phyloP scores from a whole-genome alignment of 345 rosid genomes.

The Hypericum androsaemum region DNA sequence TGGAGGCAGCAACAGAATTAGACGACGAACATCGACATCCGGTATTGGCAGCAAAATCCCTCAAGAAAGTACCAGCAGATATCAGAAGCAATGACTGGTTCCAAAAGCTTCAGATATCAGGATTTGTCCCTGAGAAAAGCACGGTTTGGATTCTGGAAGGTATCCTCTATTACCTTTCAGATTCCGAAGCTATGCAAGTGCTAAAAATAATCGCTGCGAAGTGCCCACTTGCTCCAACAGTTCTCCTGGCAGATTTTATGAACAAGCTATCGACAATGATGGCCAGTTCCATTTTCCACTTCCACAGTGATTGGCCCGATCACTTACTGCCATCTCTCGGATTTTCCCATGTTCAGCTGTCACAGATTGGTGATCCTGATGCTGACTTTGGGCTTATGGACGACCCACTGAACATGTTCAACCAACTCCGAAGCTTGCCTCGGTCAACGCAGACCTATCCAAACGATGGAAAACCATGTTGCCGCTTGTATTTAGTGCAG shows the following conservation, averaged over 20 bases:
- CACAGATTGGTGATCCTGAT: slow-evolving; percentile 90
- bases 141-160: slow-evolving; percentile 96
- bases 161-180: slow-evolving; percentile 73
- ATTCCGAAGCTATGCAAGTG: slow-evolving; percentile 77
- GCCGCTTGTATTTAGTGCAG: slow-evolving; percentile 85
- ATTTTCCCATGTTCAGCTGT: slow-evolving; percentile 70
- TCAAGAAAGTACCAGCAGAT: slow-evolving; percentile 68
- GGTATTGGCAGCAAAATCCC: slow-evolving; percentile 53
- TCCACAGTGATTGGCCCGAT: slow-evolving; percentile 95
- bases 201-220: slow-evolving; percentile 71
- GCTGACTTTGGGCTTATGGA: slow-evolving; percentile 77
- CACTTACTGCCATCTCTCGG: slow-evolving; percentile 78
- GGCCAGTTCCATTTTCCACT: slow-evolving; percentile 61
- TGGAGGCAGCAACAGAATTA: slow-evolving; percentile 50
- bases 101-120: slow-evolving; percentile 61
- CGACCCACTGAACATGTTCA: slow-evolving; percentile 69
- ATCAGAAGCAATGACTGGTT: slow-evolving; percentile 64
- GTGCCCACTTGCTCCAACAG: slow-evolving; percentile 46
- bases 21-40: slow-evolving; percentile 29
- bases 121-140: slow-evolving; percentile 50
- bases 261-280: slow-evolving; percentile 67
- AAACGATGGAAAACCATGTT: slow-evolving; percentile 86
- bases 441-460: slow-evolving; percentile 65
- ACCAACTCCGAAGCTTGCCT: slow-evolving; percentile 71
- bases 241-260: slow-evolving; percentile 94